phyloP scores from a whole-genome alignment of 306 rosid species.

The Myrica gale region DNA sequence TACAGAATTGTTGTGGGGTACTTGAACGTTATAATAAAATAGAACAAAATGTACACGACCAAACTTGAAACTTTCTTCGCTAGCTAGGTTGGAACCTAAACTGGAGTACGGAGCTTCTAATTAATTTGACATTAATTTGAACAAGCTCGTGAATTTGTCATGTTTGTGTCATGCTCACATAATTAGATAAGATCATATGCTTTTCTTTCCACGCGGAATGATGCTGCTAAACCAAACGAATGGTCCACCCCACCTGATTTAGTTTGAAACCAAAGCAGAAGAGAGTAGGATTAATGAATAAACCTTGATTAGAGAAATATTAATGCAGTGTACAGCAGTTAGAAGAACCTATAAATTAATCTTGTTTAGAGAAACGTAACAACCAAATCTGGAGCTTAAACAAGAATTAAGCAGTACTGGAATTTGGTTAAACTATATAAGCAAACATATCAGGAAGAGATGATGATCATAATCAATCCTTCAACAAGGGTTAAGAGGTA shows the following conservation, averaged over 20 bases:
- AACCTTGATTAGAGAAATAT: background rate
- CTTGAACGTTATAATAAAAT: background rate
- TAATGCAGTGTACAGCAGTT: conserved; percentile 6
- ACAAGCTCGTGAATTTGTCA: conserved; percentile 6
- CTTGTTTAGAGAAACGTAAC: no score
- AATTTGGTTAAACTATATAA: no score
- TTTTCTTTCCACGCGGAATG: conserved; percentile 7
- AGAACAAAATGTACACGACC: conserved; percentile 22
- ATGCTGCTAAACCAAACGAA: conserved; percentile 32
- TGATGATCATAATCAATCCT: no score
- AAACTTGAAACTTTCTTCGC: conserved; percentile 22
- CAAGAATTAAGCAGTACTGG: no score
- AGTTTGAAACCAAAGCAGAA: conserved; percentile 13
- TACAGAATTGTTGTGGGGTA: no score
- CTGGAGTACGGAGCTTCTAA: conserved; percentile 1
- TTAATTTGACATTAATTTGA: conserved; percentile 23
- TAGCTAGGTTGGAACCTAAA: conserved; percentile 35
- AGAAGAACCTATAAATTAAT: no score
- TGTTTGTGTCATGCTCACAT: conserved; percentile 34
- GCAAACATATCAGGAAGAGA: no score
- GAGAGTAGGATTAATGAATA: background rate
- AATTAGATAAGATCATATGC: conserved; percentile 17
- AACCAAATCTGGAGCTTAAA: no score
- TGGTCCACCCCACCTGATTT: conserved; percentile 41
- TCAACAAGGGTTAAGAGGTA: no score